Base-by-base conservation (phyloP, 768 basidiomycete species). In the Lanmaoa rubissima region DNA sequence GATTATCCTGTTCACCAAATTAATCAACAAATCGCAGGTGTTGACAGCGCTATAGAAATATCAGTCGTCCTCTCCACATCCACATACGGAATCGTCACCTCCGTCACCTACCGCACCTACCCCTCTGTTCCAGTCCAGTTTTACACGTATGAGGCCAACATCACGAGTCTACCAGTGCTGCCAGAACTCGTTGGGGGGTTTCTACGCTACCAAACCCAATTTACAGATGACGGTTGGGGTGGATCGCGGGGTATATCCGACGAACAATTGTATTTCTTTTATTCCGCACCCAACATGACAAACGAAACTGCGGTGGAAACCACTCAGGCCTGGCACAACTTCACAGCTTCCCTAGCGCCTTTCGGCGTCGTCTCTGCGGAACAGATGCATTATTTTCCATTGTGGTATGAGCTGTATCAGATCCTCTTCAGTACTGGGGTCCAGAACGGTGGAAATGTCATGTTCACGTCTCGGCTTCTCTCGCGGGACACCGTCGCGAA, bases 11-110 rank as follows among this genome's bases (percentile, higher is more conserved):
- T 31, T 32, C 19, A 16, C 11, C 1, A 11, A 35, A 19, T 28
- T 48, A 26, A 64, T n/a, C 21, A 0, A 12, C 17, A 7, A 38
- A 5, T 34, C 21, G 10, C 51, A 79, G 80, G 79, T 52, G 79
- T 77, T 14, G 81, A 82, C 64, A 79, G 80, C 40, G 75, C 75
- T n/a, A 54, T 83, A 3, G 71, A 84, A 53, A 77, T 82, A 46
- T 73, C 67, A 0, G 61, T 80, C 4, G 77, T 83, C 2, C 76
- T 73, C 12, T 71, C 82, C 4, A 69, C 72, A 5, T 74, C 77
- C 13, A 82, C 78, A 0, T 82, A 70, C 45, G 81, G 78, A 8
- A 70, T 83, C 19, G 68, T 82, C 48, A 76, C 76, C 3, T 78
- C 78, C 0, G 77, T 75, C 10, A 80, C 80, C 1, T 82, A 82